A percentile compares a stretch with the other conserved stretches of the same genome.
Conservation (phyloP, 108 stramenopile species). For the Nannochloropsis oceanica region DNA sequence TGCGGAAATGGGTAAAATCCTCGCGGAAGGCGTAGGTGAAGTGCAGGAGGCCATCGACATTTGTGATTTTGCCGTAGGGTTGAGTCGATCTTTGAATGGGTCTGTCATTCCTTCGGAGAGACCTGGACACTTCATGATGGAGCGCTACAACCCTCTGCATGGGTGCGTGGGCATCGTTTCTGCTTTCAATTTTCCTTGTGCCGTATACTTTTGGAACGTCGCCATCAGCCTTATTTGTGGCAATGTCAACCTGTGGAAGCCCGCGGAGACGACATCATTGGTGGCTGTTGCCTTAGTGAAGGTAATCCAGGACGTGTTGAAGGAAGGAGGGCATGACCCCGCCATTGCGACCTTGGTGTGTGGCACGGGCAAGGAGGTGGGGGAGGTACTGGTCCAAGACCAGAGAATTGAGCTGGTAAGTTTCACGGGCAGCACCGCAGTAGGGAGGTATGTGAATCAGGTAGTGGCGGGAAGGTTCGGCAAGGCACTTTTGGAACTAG, state of each 20-base stretch:
- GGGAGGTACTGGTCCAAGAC: slow-evolving; percentile 22
- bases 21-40: slow-evolving; percentile 33
- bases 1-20: slow-evolving; percentile 38
- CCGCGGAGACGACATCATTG: slow-evolving; percentile 14
- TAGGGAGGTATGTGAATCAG: slow-evolving; percentile 2
- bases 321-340: slow-evolving; percentile 2
- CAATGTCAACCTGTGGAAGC: slow-evolving; percentile 30
- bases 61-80: slow-evolving; percentile 31
- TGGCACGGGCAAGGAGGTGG: slow-evolving; percentile 15
- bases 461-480: slow-evolving; percentile 28
- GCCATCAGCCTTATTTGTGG: slow-evolving; percentile 22
- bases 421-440: slow-evolving; percentile 32
- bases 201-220: slow-evolving; percentile 35
- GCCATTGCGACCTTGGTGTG: slow-evolving; percentile 6
- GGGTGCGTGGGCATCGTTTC: slow-evolving; percentile 32
- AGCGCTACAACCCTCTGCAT: slow-evolving; percentile 25
- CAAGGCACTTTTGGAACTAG: slow-evolving; percentile 21
- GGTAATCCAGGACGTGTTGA: slow-evolving; percentile 18
- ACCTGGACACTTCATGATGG: slow-evolving; percentile 23
- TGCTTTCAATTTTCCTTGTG: slow-evolving; percentile 37
- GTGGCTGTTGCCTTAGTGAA: slow-evolving; percentile 21
- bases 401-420: slow-evolving; percentile 17
- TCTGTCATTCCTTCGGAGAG: slow-evolving; percentile 33
- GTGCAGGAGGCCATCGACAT: slow-evolving; percentile 40
- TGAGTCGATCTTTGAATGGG: slow-evolving; percentile 13